A percentile compares a stretch with the other conserved stretches of the same genome.
These are phyloP conservation scores for Lepidium aucheri DNA, from an alignment of 345 rosid genomes.

Conservation along the genomic window DNA sequence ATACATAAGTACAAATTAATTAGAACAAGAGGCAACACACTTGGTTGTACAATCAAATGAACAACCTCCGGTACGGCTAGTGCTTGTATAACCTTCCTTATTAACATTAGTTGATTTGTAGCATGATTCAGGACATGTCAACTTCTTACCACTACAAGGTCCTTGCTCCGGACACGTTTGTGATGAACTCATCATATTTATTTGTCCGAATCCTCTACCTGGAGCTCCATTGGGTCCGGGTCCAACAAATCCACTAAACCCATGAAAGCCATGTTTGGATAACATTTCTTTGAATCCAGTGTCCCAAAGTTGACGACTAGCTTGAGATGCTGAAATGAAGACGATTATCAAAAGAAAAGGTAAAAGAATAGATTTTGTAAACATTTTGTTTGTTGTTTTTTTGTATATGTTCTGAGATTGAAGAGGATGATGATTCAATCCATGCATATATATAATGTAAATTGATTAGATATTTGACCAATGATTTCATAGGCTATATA, in stretches of 20 bases:
- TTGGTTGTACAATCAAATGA: constrained; percentile 17
- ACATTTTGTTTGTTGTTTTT: constrained; percentile 9
- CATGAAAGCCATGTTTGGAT: too few relatives aligned
- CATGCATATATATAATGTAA: not conserved
- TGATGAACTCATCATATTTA: not conserved
- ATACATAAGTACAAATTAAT: not conserved
- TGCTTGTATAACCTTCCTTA: constrained; percentile 12
- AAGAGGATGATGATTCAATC: too few relatives aligned
- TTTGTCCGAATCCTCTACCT: not conserved
- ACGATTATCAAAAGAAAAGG: not conserved
- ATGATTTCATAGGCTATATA: not conserved
- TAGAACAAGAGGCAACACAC: constrained; percentile 4
- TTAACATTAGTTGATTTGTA: constrained; percentile 17
- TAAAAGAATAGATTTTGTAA: not conserved
- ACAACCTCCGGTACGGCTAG: constrained; percentile 18
- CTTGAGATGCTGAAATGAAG: constrained; percentile 10
- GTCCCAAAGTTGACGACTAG: constrained; percentile 20
- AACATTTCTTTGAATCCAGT: not conserved
- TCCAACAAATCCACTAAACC: not conserved
- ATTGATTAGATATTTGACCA: not conserved
- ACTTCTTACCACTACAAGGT: constrained; percentile 20
- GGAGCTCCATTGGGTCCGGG: not conserved
- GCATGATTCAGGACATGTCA: constrained; percentile 8
- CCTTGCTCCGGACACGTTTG: constrained; percentile 11
- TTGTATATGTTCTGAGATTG: too few relatives aligned